Conservation (phyloP, 345 rosid genomes). For the Gossypioides kirkii region DNA sequence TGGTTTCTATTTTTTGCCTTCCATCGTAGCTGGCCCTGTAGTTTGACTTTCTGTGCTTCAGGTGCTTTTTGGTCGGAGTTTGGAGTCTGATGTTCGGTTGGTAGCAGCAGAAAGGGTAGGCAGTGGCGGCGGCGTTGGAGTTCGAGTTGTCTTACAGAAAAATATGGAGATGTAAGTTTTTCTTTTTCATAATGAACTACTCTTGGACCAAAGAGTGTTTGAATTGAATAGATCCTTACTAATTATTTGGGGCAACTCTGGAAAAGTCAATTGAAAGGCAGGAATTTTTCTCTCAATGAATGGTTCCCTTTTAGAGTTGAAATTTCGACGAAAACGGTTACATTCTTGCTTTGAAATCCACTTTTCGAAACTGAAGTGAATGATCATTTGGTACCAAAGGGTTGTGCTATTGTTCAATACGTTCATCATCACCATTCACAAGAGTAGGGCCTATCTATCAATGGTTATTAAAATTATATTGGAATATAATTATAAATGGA, state of each 20-base stretch:
- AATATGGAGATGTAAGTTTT: conserved; percentile 17
- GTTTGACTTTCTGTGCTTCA: neutral
- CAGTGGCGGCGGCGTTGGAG: conserved; percentile 25
- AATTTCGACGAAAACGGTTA: neutral
- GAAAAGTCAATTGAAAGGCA: neutral
- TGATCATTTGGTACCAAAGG: neutral
- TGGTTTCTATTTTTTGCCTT: neutral
- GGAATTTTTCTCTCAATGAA: neutral
- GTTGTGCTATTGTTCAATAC: neutral
- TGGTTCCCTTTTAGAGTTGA: neutral
- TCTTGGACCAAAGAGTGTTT: neutral
- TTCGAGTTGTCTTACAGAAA: conserved; percentile 19
- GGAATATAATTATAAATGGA: neutral
- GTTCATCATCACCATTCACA: neutral
- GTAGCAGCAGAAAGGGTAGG: conserved; percentile 25
- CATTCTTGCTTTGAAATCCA: neutral
- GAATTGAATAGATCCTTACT: neutral
- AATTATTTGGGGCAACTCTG: neutral
- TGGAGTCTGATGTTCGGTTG: conserved; percentile 25
- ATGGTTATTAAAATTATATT: neutral
- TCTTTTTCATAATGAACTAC: neutral
- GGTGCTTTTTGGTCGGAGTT: conserved; percentile 26
- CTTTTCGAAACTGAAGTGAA: neutral
- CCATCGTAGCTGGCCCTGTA: neutral
- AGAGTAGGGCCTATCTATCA: neutral